Conservation (phyloP, 148 eudicot genomes). For the Silene conica region DNA sequence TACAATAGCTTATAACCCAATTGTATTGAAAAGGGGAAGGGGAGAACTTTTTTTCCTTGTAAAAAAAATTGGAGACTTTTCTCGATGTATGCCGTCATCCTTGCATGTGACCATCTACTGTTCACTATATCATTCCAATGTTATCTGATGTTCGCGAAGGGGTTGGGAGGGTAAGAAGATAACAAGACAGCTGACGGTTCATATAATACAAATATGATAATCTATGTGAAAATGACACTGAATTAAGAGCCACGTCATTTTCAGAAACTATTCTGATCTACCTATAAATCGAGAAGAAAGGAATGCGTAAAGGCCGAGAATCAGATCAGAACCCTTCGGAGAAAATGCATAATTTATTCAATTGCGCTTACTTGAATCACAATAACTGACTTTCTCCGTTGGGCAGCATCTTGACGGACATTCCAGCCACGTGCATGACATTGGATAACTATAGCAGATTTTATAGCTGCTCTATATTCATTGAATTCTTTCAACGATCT, state of each 20-base stretch:
- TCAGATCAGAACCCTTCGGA: neutral
- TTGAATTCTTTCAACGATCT: constrained; percentile 33
- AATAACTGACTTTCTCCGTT: constrained; percentile 25
- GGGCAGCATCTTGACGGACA: constrained; percentile 40
- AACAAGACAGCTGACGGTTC: neutral
- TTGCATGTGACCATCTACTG: neutral
- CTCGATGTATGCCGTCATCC: neutral
- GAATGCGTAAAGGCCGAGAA: neutral
- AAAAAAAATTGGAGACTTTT: no score
- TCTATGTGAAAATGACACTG: neutral
- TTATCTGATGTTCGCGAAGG: neutral
- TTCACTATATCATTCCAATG: neutral
- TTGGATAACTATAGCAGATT: constrained; percentile 57
- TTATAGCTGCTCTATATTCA: constrained; percentile 32
- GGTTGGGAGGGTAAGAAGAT: neutral
- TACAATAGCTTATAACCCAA: neutral
- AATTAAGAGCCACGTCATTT: neutral
- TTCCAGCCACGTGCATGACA: constrained; percentile 65
- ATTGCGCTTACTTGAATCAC: constrained; percentile 54
- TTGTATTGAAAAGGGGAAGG: neutral
- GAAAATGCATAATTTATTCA: neutral
- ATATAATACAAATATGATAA: no score
- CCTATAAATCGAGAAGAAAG: neutral
- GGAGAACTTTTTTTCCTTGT: no score
- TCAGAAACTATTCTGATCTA: neutral